Base-by-base conservation (phyloP, 495 filamentous ascomycete species). In the Penicillium egyptiacum region DNA sequence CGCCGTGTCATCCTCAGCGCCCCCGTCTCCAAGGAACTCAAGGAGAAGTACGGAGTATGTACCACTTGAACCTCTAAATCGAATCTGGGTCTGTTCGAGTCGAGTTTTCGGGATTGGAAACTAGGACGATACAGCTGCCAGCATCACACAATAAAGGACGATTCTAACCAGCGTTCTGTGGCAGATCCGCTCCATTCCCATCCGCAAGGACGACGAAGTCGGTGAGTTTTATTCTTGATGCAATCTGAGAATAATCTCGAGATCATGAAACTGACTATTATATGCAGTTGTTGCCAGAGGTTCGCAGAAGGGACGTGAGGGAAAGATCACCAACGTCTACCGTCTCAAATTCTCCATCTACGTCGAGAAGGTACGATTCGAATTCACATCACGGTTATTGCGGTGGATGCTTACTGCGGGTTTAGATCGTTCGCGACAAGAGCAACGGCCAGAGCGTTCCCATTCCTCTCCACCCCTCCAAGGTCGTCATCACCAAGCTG, bases 161-260 rank as follows among this genome's bases (percentile, higher is more conserved):
- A 56, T 54, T 51, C 53, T 58, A 65, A 68, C 65, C 43, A 50
- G 41, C 8, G 51, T 16, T 58, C 42, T 12, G 45, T 53, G 23
- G 62, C 67, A 96, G 90, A 91, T 96, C 76, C 92, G 92, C 79
- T 88, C 88, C 68, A 96, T 98, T 72, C 94, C 94, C 70, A 84
- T 98, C 83, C 91, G 94, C 82, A 95, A 95, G 79, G 93, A 96
- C 76, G 94, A 99, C 79, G 91, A 96, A 79, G 91, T 98, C 66
- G 45, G 45, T 48, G 28, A 48, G 45, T 48, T 48, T 31, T 17
- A 20, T 19, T 19, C 16, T 28, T 20, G 26, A 48, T 14, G 2
- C 28, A 48, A 20, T 0, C n/a, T 20, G 10, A 1, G 28, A 31
- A 20, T 31, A 2, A 14, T 10, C 4, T 31, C 17, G 10, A 31